phyloP scores from a whole-genome alignment of 2,329 filamentous ascomycete species.

The Penicillium hesseltinei region DNA sequence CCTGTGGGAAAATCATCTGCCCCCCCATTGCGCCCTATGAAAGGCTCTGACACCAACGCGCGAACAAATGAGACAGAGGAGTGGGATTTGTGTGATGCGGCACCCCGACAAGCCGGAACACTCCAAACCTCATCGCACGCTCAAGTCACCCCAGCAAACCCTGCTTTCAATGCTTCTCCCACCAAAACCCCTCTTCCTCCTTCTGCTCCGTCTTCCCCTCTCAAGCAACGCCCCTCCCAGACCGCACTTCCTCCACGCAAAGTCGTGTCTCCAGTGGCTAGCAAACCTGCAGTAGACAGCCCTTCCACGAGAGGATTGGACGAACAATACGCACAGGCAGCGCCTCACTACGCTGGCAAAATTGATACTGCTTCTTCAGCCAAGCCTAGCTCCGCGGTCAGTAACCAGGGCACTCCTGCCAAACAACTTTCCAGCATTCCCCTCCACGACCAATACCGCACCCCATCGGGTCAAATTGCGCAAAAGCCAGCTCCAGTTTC shows the following conservation, averaged over 20 bases:
- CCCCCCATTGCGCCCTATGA: slow-evolving; percentile 68
- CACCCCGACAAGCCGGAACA: slow-evolving; percentile 29
- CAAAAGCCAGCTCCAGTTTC: slow-evolving; percentile 9
- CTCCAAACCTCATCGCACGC: slow-evolving; percentile 48
- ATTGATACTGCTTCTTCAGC: neutral
- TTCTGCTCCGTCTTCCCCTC: slow-evolving; percentile 51
- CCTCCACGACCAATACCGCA: neutral
- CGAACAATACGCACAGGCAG: slow-evolving; percentile 12
- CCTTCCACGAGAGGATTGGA: slow-evolving; percentile 5
- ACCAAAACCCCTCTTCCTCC: slow-evolving; percentile 57
- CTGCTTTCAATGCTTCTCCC: slow-evolving; percentile 49
- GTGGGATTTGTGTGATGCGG: slow-evolving; percentile 32
- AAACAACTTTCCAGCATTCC: neutral
- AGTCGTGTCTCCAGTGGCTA: slow-evolving; percentile 47
- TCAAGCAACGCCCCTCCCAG: slow-evolving; percentile 54
- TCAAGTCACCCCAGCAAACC: slow-evolving; percentile 56
- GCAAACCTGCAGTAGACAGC: slow-evolving; percentile 29
- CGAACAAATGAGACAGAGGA: slow-evolving; percentile 52
- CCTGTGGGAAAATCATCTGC: slow-evolving; percentile 63
- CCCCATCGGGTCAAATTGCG: slow-evolving; percentile 3
- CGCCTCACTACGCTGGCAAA: slow-evolving; percentile 6
- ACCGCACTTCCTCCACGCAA: slow-evolving; percentile 43
- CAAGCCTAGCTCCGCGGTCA: neutral
- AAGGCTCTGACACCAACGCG: slow-evolving; percentile 76
- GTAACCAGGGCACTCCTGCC: neutral